Evolutionary conservation across 2,329 filamentous ascomycete genomes (phyloP).

Genomic region (Epichloe glyceriae): DNA sequence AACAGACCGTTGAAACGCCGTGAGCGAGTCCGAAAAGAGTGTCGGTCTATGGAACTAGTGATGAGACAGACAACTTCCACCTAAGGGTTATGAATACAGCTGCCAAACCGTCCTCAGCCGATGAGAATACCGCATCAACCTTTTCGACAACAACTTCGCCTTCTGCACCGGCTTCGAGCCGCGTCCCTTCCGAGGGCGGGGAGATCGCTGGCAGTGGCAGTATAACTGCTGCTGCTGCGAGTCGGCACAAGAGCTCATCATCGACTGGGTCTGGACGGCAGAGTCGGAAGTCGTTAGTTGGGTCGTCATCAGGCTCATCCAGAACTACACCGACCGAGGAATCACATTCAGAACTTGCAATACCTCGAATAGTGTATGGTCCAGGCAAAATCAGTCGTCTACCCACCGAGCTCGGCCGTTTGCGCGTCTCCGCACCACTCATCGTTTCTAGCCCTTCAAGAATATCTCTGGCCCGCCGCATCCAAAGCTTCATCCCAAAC

Average conservation of each 20-base stretch:
- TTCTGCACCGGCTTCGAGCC: not conserved
- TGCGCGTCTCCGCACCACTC: constrained; percentile 21
- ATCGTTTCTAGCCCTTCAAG: constrained; percentile 27
- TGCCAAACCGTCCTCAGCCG: not conserved
- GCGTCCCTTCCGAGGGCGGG: not conserved
- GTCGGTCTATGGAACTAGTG: not conserved
- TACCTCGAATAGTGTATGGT: constrained; percentile 23
- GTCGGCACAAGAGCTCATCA: constrained; percentile 1
- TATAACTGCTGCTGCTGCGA: not conserved
- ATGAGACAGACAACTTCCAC: not conserved
- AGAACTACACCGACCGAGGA: constrained; percentile 4
- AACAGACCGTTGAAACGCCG: constrained; percentile 6
- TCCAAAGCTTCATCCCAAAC: constrained; percentile 22
- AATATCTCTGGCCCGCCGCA: constrained; percentile 18
- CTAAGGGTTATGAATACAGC: constrained; percentile 3
- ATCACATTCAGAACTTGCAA: constrained; percentile 4
- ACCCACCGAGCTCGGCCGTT: constrained; percentile 20
- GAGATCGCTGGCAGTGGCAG: constrained; percentile 1
- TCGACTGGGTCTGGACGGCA: constrained; percentile 1
- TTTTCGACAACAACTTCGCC: not conserved
- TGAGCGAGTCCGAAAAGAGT: not conserved
- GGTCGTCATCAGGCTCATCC: not conserved
- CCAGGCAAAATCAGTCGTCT: constrained; percentile 19
- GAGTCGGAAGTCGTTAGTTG: not conserved
- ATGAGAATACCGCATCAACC: not conserved